Evolutionary conservation across 495 filamentous ascomycete species (phyloP), one percentile per base, ranked within the genome.

Genomic region (Hypomontagnella submonticulosa): DNA sequence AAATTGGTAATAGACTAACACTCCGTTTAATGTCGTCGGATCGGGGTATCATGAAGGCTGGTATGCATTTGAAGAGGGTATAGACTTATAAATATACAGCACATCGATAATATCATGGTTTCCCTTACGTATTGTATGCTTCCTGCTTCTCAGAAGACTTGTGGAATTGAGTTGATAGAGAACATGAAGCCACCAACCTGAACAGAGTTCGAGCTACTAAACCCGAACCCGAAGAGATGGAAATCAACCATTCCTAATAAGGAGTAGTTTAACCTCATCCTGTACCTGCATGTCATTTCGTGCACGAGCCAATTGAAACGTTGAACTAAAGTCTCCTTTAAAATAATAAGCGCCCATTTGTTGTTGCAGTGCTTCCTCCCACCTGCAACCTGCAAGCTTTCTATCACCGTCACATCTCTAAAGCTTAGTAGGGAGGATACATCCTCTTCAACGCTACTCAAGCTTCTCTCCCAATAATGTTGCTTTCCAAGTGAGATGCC

Each of bases 361-460:
- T 19, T 49, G 6, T 33, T 61, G 18, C 42, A 37, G 47, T 51
- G 10, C 53, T 40, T 32, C 2, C 13, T 59, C 49, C 57, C 40
- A 50, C 13, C 53, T 67, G 58, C 65, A 67, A 48, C 15, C 52
- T 67, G 65, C 58, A 58, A 13, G 11, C 27, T 4, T 44, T 30
- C 36, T 19, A 67, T 67, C 65, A 67, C 65, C 42, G 47, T 63
- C 48, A 58, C 65, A 63, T 63, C 50, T 13, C 37, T 20, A 38
- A 57, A 18, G 32, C 34, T 0, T 23, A 27, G 8, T 30, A 43
- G 50, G 20, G 52, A 38, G 50, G 15, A 13, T 48, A 11, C 16
- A 15, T 11, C 43, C 33, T 36, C 43, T 11, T 34, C 23, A 56
- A 46, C 33, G 36, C 48, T 54, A n/a, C 23, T n/a, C 4, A 54